These are phyloP conservation scores for Tetracentron sinense DNA, from an alignment of 164 flowering plant species.

Conservation along the genomic window DNA sequence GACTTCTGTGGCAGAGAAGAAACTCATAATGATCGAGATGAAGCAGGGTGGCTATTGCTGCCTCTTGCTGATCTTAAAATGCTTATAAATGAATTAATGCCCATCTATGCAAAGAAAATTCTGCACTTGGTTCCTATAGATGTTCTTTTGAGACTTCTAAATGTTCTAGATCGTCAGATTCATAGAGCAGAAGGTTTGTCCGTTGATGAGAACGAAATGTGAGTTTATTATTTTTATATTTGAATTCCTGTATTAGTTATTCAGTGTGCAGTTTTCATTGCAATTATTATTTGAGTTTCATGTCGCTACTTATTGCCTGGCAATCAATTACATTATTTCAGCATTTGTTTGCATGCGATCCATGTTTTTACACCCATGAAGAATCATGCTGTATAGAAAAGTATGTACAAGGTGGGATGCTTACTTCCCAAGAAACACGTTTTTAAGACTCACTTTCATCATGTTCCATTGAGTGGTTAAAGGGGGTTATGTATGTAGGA, in stretches of 20 bases:
- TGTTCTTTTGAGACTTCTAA: slow-evolving; percentile 58
- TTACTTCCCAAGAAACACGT: no score
- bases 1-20: slow-evolving; percentile 74
- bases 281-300: background rate
- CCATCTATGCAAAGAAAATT: slow-evolving; percentile 58
- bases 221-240: slow-evolving; percentile 28
- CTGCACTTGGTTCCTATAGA: slow-evolving; percentile 84
- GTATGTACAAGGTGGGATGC: no score
- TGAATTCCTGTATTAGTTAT: background rate
- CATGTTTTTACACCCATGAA: no score
- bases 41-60: slow-evolving; percentile 61
- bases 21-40: slow-evolving; percentile 69
- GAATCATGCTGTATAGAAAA: no score
- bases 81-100: slow-evolving; percentile 69
- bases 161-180: slow-evolving; percentile 80
- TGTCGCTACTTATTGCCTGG: background rate
- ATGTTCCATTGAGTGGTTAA: no score
- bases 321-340: background rate
- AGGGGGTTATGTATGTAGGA: no score
- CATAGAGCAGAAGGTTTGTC: slow-evolving; percentile 86
- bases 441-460: no score
- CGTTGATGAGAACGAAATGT: slow-evolving; percentile 71
- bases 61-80: slow-evolving; percentile 55
- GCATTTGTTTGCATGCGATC: background rate
- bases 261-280: background rate